Percentiles rank a stretch among this genome's conserved stretches.
Evolutionary conservation across 805 yeast species (phyloP).

Genomic region (Pichia pseudocactophila): DNA sequence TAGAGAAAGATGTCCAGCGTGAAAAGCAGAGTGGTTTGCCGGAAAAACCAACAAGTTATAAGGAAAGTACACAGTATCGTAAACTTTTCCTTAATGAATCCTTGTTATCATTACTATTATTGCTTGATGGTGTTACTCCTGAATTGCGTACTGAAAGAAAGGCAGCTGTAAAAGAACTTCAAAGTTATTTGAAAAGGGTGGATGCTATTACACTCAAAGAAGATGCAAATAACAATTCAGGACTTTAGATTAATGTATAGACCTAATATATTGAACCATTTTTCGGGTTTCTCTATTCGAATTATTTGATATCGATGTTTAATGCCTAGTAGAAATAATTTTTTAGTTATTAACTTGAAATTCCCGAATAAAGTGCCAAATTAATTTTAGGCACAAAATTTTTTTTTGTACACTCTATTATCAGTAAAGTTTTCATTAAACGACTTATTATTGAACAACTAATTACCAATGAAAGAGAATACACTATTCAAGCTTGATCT

Average conservation of each 20-base stretch:
- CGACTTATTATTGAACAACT: background rate
- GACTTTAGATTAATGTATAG: no score
- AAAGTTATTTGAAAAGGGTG: conserved; percentile 45
- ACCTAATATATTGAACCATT: no score
- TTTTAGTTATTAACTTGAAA: no score
- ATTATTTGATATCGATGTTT: no score
- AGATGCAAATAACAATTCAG: background rate
- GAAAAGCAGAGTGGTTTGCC: background rate
- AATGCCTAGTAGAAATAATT: no score
- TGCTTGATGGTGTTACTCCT: conserved; percentile 49
- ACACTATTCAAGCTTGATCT: conserved; percentile 47
- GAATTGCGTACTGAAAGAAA: conserved; percentile 50
- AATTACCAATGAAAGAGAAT: conserved; percentile 27
- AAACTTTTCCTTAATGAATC: conserved; percentile 56
- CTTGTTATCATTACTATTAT: conserved; percentile 56
- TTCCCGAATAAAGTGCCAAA: no score
- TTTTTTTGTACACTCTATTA: background rate
- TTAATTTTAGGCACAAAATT: no score
- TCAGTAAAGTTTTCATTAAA: no score
- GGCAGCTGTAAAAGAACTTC: conserved; percentile 50
- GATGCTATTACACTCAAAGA: conserved; percentile 29
- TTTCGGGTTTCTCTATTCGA: no score
- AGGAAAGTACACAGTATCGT: conserved; percentile 33
- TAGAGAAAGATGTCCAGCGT: conserved; percentile 3
- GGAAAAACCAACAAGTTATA: conserved; percentile 11